Evolutionary conservation across 2,329 filamentous ascomycete genomes (phyloP).

Genomic region (Nemania sp.): DNA sequence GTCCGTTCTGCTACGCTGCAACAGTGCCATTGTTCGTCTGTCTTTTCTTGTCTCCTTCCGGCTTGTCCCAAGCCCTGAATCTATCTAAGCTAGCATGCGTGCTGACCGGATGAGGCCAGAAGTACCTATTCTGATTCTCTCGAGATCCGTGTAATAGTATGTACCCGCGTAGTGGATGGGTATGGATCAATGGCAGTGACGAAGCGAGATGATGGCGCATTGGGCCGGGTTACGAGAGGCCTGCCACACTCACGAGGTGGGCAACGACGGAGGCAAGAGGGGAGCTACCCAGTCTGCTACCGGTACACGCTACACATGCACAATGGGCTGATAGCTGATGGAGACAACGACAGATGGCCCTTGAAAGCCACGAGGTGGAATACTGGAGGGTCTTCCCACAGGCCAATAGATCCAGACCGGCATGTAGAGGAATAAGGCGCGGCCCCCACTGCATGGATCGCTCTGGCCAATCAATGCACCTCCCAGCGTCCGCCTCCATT

Average conservation of each 20-base stretch:
- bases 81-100: conserved; percentile 12
- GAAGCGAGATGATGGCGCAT: background rate
- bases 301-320: background rate
- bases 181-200: background rate
- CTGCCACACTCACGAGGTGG: background rate
- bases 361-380: conserved; percentile 25
- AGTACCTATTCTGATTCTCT: conserved; percentile 11
- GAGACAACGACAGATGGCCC: conserved; percentile 2
- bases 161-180: conserved; percentile 1
- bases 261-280: conserved; percentile 7
- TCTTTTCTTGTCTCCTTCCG: conserved; percentile 6
- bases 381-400: conserved; percentile 1
- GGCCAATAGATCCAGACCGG: conserved; percentile 14
- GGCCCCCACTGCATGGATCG: conserved; percentile 2
- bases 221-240: conserved; percentile 6
- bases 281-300: background rate
- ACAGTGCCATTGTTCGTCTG: background rate
- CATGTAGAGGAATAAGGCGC: conserved; percentile 22
- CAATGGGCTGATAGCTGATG: conserved; percentile 6
- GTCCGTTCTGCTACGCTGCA: conserved; percentile 1
- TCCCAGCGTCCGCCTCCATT: conserved; percentile 9
- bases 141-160: background rate
- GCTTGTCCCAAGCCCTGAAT: conserved; percentile 2
- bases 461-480: background rate
- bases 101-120: conserved; percentile 12